phyloP scores from a whole-genome alignment of 192 early-diverging fungal species.

The Endogone sp. region DNA sequence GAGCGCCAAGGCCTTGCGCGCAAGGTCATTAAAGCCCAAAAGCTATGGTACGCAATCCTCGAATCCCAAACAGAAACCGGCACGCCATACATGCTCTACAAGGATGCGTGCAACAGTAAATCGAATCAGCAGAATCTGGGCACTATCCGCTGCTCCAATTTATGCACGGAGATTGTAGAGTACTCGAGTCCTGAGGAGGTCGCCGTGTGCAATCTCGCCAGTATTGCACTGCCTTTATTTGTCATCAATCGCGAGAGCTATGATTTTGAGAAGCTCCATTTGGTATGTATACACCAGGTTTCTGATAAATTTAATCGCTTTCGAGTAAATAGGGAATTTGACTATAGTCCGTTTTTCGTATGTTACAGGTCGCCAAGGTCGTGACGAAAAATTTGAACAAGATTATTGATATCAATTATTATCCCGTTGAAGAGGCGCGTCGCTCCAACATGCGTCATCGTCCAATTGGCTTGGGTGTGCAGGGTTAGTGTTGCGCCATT shows the following conservation, averaged over 20 bases:
- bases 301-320: neutral
- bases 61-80: slow-evolving; percentile 98
- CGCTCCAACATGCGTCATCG: slow-evolving; percentile 91
- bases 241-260: slow-evolving; percentile 61
- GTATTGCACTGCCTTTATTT: slow-evolving; percentile 87
- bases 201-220: slow-evolving; percentile 97
- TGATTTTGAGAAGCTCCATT: slow-evolving; percentile 83
- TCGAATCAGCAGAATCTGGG: slow-evolving; percentile 99
- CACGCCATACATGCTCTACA: slow-evolving; percentile 98
- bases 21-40: slow-evolving; percentile 94
- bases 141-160: slow-evolving; percentile 97
- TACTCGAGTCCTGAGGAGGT: slow-evolving; percentile 95
- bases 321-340: no score
- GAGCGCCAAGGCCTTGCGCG: slow-evolving; percentile 82
- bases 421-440: slow-evolving; percentile 86
- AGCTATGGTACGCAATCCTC: slow-evolving; percentile 95
- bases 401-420: slow-evolving; percentile 97
- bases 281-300: slow-evolving; percentile 22
- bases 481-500: slow-evolving; percentile 62
- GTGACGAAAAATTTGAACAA: slow-evolving; percentile 91
- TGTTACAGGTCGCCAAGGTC: slow-evolving; percentile 70
- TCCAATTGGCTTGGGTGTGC: slow-evolving; percentile 97
- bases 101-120: slow-evolving; percentile 99
- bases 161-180: slow-evolving; percentile 98
- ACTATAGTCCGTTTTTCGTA: slow-evolving; percentile 5